Base-by-base conservation (phyloP, 768 basidiomycete species). In the Cyclocybe cylindracea region DNA sequence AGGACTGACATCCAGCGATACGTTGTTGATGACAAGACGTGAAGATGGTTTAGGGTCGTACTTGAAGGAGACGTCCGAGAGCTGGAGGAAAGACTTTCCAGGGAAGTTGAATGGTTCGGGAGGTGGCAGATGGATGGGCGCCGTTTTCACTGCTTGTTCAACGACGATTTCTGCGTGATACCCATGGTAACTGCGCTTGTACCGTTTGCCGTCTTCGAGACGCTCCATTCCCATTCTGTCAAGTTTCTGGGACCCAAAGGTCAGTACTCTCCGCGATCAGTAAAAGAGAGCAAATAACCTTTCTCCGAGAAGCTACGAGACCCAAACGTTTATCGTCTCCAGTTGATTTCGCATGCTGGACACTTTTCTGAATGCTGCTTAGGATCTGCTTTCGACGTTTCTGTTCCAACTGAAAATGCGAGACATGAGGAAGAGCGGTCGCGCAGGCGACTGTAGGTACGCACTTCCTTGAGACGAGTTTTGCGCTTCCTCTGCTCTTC, bases 261-360 rank as follows among this genome's bases (percentile, higher is more conserved):
- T 41, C 29, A 16, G 18, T 6, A 38, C 9, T 6, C 10, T 44
- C 11, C 7, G 24, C 8, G 16, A 33, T 18, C 11, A 13, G 7
- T 7, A 13, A 49, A 5, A 19, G 18, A 7, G 13, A 19, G 33
- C 14, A 19, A 54, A 49, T 18, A 13, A 65, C 67, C 68, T 84
- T 85, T 62, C 82, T 79, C 7, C 86, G 68, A 14, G 78, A 79
- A 7, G 79, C 78, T 3, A 80, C 86, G 71, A 70, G 61, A 46
- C 75, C 70, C 6, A 72, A 62, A 41, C 79, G 74, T 55, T 86
- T 86, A 46, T 86, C 84, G 56, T 86, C 84, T 0, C 84, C 84
- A 0, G 80, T 80, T 34, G 76, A 71, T 57, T 77, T 83, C 1
- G 83, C 83, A 6, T 72, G 70, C 45, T 73, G 71, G 1, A 76